A percentile compares a stretch with the other conserved stretches of the same genome.
These are phyloP conservation scores for Penicillium paradoxum DNA, from an alignment of 495 filamentous ascomycete species.

Conservation along the genomic window DNA sequence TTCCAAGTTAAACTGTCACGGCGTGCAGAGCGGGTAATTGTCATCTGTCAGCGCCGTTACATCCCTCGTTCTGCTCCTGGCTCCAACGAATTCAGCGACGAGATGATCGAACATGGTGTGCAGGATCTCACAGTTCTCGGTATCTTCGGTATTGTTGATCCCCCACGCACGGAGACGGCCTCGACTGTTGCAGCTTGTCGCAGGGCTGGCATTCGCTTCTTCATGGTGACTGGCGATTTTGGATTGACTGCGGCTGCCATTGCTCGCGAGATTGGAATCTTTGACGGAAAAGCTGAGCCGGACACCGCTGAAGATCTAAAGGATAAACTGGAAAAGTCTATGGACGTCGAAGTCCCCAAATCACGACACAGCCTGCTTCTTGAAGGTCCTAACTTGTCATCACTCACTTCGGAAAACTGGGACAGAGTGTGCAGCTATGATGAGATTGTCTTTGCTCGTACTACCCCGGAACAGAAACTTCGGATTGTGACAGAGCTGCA, in stretches of 20 bases:
- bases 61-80: constrained; percentile 17
- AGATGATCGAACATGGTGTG: constrained; percentile 33
- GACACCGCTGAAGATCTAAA: constrained; percentile 31
- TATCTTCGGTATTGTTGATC: constrained; percentile 54
- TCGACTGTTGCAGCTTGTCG: constrained; percentile 46
- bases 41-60: constrained; percentile 39
- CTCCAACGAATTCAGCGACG: constrained; percentile 41
- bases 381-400: constrained; percentile 53
- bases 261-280: constrained; percentile 61
- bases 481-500: constrained; percentile 68
- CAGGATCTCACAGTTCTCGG: constrained; percentile 45
- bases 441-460: constrained; percentile 67
- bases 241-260: constrained; percentile 66
- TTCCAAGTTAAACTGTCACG: constrained; percentile 41
- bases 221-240: constrained; percentile 67
- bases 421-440: constrained; percentile 51
- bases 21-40: constrained; percentile 48
- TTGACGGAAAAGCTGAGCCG: constrained; percentile 39
- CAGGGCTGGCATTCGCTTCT: constrained; percentile 55
- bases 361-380: constrained; percentile 33
- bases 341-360: background rate
- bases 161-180: constrained; percentile 60
- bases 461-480: constrained; percentile 72
- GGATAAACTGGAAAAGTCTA: constrained; percentile 1
- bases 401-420: constrained; percentile 54